Evolutionary conservation across 148 eudicot genomes (phyloP), one percentile per base, ranked within the genome.

Genomic region (Polygonum maritimum): DNA sequence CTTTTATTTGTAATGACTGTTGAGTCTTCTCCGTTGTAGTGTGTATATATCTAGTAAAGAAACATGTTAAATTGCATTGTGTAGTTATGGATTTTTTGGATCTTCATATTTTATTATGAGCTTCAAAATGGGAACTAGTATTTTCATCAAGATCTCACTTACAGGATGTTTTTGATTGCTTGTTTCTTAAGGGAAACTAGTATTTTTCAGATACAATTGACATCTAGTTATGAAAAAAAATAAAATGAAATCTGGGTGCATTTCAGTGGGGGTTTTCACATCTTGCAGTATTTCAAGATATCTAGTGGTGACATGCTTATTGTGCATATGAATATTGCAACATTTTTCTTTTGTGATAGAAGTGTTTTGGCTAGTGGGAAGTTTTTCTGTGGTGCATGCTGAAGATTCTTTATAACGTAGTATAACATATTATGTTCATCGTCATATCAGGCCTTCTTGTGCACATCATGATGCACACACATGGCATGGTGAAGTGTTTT

Each of bases 381-480:
- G 2, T 55, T 55, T 55, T n/a, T 7, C 7, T 11, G 15, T 26
- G 69, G 69, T 31, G 69, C 7, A 31, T 31, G 16, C 9, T 8
- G 14, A 62, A 9, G 63, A 60, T 62, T 62, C 10, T 62, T 31
- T 36, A 5, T 11, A 13, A 62, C 15, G 11, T 26, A 19, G 10
- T 31, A 5, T 62, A 26, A 12, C 10, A 13, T 22, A 33, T 33
- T 63, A 14, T 63, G 39, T 7, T 63, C 40, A 33, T 31, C 18
- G 3, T 63, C 18, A 0, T 63, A 63, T 63, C 69, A 63, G 11
- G 39, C 18, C 18, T 63, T 63, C 39, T 63, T 31, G 69, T 31
- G 69, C 33, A 63, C 69, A 63, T 31, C 69, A 57, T 57, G 63
- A 57, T 63, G 69, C 38, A 63, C 15, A 63, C 13, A 31, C 69